Evolutionary conservation across 1,284 basidiomycete genomes (phyloP), one percentile per base, ranked within the genome.

Genomic region (Rhodotorula sp.): DNA sequence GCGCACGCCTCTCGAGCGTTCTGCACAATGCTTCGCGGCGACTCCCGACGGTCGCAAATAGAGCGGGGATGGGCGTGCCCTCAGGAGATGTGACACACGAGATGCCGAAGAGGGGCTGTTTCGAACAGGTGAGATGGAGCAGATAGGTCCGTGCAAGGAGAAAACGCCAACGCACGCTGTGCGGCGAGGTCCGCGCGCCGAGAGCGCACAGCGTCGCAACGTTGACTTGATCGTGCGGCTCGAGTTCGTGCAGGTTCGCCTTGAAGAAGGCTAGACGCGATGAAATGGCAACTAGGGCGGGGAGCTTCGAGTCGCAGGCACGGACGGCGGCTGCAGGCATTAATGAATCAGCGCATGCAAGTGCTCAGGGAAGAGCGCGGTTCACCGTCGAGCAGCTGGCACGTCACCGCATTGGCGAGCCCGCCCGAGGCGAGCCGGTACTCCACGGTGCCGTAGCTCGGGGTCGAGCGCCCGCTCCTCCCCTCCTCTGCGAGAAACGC

Each of bases 321-420:
- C 54, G 39, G 1, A 25, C 32, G 9, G 69, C 55, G 7, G 70
- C 66, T 71, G 48, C 4, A 10, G 9, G 41, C 9, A 5, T 7
- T 1, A 17, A 9, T 5, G 21, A 2, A 22, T 56, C 41, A 58
- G n/a, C 25, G 6, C 12, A 15, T 10, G 2, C 29, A 1, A 1
- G 8, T 25, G 7, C 17, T 12, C 27, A 46, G 25, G 1, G 15
- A 27, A 21, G 3, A 7, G 39, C 70, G 55, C n/a, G n/a, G n/a
- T n/a, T n/a, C 32, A 71, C 70, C 54, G 50, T 74, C 73, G n/a
- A 74, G 64, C 1, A 74, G 61, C 36, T 64, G 62, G 12, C 57
- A 61, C 1, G 73, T 74, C 36, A 71, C 25, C n/a, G 56, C 65
- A 9, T 51, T 48, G 1, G 64, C 54, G 29, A 67, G 27, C 1